Conservation (phyloP, 176 grass and related monocot genomes). For the Musa beccarii region DNA sequence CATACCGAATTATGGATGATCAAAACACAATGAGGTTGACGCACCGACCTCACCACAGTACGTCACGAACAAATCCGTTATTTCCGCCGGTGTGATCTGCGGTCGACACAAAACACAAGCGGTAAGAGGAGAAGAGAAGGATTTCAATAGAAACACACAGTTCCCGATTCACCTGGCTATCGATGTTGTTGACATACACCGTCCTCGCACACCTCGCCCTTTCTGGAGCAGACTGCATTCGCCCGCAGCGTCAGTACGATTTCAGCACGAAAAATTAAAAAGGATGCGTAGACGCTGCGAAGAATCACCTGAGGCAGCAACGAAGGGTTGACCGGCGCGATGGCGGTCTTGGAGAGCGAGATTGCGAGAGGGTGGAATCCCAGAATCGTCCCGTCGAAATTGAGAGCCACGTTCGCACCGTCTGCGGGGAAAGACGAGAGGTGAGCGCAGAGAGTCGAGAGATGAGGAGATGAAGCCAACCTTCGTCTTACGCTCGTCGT, state of each 20-base stretch:
- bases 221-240: slow-evolving; percentile 28
- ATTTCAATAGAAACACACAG: neutral
- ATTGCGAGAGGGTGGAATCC: neutral
- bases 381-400: neutral
- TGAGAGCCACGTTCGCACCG: neutral
- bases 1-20: neutral
- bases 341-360: neutral
- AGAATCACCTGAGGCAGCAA: slow-evolving; percentile 32
- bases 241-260: neutral
- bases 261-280: neutral
- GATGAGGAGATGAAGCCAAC: neutral
- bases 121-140: neutral
- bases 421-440: neutral
- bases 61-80: slow-evolving; percentile 22
- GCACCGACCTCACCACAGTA: slow-evolving; percentile 28
- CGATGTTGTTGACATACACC: slow-evolving; percentile 34
- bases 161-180: slow-evolving; percentile 12
- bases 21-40: neutral
- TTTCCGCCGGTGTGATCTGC: slow-evolving; percentile 8
- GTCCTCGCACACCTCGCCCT: slow-evolving; percentile 27
- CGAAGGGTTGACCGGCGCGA: neutral
- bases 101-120: neutral
- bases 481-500: neutral
- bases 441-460: neutral
- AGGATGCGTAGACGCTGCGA: neutral